Base-by-base conservation (phyloP, 2,329 filamentous ascomycete genomes). In the Chaetomiaceae sp. region DNA sequence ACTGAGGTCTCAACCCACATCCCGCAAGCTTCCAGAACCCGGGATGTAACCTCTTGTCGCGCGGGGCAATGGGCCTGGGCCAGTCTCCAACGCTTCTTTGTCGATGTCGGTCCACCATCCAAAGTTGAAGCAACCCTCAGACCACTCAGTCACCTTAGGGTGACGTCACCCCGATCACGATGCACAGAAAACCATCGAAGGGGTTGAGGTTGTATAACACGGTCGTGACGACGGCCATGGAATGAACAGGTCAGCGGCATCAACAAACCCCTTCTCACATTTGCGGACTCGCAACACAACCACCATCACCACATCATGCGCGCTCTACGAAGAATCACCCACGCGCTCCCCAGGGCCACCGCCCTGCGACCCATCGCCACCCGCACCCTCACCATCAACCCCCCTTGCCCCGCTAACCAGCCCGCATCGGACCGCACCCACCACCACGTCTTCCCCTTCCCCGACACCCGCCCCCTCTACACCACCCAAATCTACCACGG, bases 401-500 rank as follows among this genome's bases (percentile, higher is more conserved):
- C 39, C 5, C 39, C 17, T n/a, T n/a, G n/a, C 43, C 45, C 19
- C 33, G 25, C 25, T 8, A 46, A 19, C 12, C 33, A 7, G n/a
- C n/a, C n/a, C n/a, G n/a, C n/a, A n/a, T n/a, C n/a, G n/a, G n/a
- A n/a, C n/a, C n/a, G n/a, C n/a, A n/a, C n/a, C n/a, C n/a, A n/a
- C n/a, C n/a, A n/a, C n/a, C n/a, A n/a, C n/a, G n/a, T n/a, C n/a
- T n/a, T n/a, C n/a, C n/a, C n/a, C n/a, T n/a, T n/a, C n/a, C n/a
- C n/a, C 25, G 23, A 20, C 37, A 3, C 39, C 9, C 49, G 51
- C 19, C 46, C 49, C 31, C 33, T 47, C 48, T 55, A 56, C 56
- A 53, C 31, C 34, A 60, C 58, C 7, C 51, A 57, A 3, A 55
- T 59, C 49, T 59, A 59, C 45, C 48, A 54, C 47, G 56, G 56